Conservation (phyloP, 768 basidiomycete genomes). For the Pleurotus cornucopiae region DNA sequence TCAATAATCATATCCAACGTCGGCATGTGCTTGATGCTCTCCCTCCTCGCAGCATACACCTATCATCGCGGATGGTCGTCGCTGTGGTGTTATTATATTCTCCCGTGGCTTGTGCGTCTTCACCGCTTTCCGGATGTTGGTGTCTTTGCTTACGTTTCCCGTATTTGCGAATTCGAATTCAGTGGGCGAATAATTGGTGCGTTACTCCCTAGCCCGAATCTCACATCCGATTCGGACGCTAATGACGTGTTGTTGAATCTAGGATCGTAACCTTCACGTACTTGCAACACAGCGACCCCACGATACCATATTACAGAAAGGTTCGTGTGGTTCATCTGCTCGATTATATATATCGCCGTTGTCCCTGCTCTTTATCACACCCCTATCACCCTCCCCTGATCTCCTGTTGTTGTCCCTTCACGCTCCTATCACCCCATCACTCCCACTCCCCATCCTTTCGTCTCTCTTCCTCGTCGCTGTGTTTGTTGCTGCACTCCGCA, state of each 20-base stretch:
- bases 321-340: conserved; percentile 12
- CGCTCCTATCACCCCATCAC: too few relatives aligned
- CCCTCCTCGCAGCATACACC: conserved; percentile 25
- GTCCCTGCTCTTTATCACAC: too few relatives aligned
- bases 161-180: neutral
- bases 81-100: conserved; percentile 36
- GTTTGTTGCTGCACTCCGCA: too few relatives aligned
- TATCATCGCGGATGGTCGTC: conserved; percentile 25
- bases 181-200: conserved; percentile 11
- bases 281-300: conserved; percentile 58
- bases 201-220: too few relatives aligned
- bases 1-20: conserved; percentile 40
- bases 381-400: neutral
- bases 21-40: conserved; percentile 34
- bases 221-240: too few relatives aligned
- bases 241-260: neutral
- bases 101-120: conserved; percentile 42
- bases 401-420: too few relatives aligned
- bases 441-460: too few relatives aligned
- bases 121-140: neutral
- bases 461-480: too few relatives aligned
- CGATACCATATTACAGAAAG: conserved; percentile 55
- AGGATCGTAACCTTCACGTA: conserved; percentile 63
- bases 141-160: too few relatives aligned
- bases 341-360: too few relatives aligned